A percentile compares a stretch with the other conserved stretches of the same genome.
Evolutionary conservation across 2,329 filamentous ascomycete species (phyloP).

Genomic region (Plectosphaerella plurivora): DNA sequence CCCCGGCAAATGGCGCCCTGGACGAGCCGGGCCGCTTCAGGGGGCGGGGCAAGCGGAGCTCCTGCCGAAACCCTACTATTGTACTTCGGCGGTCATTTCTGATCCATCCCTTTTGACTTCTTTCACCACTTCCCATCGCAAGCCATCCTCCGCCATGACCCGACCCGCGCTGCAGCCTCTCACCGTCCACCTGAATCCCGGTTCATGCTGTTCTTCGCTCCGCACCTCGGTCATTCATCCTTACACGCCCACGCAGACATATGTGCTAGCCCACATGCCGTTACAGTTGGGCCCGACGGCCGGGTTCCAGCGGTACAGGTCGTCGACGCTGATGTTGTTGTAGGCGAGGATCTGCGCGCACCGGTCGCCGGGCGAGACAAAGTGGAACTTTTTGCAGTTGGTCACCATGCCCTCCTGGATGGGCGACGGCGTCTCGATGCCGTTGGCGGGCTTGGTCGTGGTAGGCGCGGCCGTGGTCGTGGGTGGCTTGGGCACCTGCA

Average conservation of each 20-base stretch:
- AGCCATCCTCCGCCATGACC: too few species aligned
- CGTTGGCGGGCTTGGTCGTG: constrained; percentile 6
- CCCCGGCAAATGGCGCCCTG: too few species aligned
- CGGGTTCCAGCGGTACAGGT: not conserved
- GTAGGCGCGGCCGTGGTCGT: constrained; percentile 5
- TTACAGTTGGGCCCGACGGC: not conserved
- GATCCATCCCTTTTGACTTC: too few species aligned
- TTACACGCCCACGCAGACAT: not conserved
- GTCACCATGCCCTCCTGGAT: constrained; percentile 5
- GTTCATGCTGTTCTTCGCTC: too few species aligned
- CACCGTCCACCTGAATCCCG: too few species aligned
- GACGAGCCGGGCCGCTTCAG: too few species aligned
- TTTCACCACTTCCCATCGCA: too few species aligned
- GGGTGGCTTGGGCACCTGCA: not conserved
- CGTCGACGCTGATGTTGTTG: not conserved
- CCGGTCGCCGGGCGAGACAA: constrained; percentile 1
- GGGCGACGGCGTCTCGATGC: constrained; percentile 9
- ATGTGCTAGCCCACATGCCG: not conserved
- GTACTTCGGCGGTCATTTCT: too few species aligned
- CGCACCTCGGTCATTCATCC: too few species aligned
- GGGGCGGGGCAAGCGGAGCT: too few species aligned
- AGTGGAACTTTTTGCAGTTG: constrained; percentile 11
- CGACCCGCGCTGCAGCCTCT: too few species aligned
- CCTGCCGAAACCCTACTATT: too few species aligned
- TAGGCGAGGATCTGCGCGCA: constrained; percentile 7